Base-by-base conservation (phyloP, 495 filamentous ascomycete species). In the Xylaria acuta region DNA sequence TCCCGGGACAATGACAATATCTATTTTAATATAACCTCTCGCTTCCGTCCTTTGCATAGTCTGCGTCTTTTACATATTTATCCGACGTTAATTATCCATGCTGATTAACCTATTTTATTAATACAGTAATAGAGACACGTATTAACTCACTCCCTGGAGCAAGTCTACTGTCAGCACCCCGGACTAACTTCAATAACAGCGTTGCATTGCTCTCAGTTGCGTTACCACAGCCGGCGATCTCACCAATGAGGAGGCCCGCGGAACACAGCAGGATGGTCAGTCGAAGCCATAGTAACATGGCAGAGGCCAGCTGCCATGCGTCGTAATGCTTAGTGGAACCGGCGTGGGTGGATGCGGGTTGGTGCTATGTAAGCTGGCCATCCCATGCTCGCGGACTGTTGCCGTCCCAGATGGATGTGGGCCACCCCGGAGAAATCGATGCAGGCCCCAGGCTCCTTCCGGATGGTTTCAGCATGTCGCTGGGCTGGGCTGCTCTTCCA, bases 351-450 rank as follows among this genome's bases (percentile, higher is more conserved):
- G 69, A 64, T 71, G 64, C 43, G 12, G 36, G 8, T 27, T 58
- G 68, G 43, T 64, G 22, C 25, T 64, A 43, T 51, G 68, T 51
- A 71, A 45, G 59, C 67, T 71, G 38, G 53, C 67, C 12, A 60
- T 76, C 75, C 73, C 76, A 75, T 77, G 75, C 71, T 79, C 77
- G 77, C 77, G 73, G 77, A 79, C 67, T 73, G 63, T 75, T 79
- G 75, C 77, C 77, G 56, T 65, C 59, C 36, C 65, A 40, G 51
- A 74, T 40, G 70, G 49, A 74, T 71, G 76, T 74, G 75, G 70
- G 70, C 75, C 53, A 69, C 51, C 58, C 36, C 51, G 45, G 56
- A 64, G 30, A 22, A n/a, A 5, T 63, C 18, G 59, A 64, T 71
- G 59, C 69, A 71, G 69, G 59, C 59, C n/a, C 59, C 58, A 63